A percentile compares a stretch with the other conserved stretches of the same genome.
These are phyloP conservation scores for Alternaria incomplexa DNA, from an alignment of 2,329 filamentous ascomycete genomes.

Conservation along the genomic window DNA sequence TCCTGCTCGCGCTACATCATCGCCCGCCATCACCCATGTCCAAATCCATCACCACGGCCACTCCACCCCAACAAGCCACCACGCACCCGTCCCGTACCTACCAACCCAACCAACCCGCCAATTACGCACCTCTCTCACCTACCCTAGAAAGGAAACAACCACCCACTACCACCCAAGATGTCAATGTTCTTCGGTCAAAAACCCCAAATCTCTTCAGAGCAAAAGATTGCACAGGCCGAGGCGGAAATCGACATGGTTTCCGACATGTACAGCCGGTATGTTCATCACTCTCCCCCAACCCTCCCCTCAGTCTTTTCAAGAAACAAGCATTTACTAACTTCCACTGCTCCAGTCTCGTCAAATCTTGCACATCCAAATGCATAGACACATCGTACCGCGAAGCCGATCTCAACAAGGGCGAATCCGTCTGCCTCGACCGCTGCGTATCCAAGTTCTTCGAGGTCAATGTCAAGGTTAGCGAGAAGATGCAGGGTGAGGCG, in stretches of 20 bases:
- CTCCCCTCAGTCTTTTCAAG: background rate
- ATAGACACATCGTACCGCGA: slow-evolving; percentile 92
- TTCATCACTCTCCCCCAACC: background rate
- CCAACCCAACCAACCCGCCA: background rate
- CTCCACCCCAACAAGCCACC: background rate
- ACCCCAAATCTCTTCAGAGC: slow-evolving; percentile 88
- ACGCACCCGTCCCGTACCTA: background rate
- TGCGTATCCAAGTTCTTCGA: slow-evolving; percentile 99
- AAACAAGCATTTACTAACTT: background rate
- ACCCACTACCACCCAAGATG: slow-evolving; percentile 27
- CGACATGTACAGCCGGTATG: slow-evolving; percentile 96
- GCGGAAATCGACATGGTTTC: slow-evolving; percentile 97
- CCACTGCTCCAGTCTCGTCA: slow-evolving; percentile 68
- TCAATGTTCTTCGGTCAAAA: slow-evolving; percentile 61
- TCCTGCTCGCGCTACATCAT: slow-evolving; percentile 3
- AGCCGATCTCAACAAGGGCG: slow-evolving; percentile 96
- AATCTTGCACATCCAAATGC: slow-evolving; percentile 93
- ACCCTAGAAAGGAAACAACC: background rate
- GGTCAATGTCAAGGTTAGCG: slow-evolving; percentile 95
- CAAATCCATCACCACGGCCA: background rate
- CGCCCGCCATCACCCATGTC: slow-evolving; percentile 1
- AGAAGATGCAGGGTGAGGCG: slow-evolving; percentile 92
- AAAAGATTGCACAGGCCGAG: slow-evolving; percentile 97
- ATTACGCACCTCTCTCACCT: background rate
- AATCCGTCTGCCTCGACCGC: slow-evolving; percentile 96